A percentile compares a stretch with the other conserved stretches of the same genome.
Conservation (phyloP, 2,329 filamentous ascomycete species). For the Colletotrichum sp. region DNA sequence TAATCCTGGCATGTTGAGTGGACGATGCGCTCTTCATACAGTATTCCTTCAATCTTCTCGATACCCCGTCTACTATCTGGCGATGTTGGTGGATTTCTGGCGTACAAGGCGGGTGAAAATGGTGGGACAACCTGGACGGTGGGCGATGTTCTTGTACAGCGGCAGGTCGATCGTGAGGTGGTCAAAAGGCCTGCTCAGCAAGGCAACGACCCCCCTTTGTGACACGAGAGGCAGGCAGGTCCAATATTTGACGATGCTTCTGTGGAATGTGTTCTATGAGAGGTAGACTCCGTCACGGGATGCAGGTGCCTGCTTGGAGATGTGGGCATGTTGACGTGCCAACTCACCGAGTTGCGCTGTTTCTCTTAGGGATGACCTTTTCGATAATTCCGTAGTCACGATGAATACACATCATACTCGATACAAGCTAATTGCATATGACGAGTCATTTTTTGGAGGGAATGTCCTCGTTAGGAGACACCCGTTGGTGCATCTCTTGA, state of each 20-base stretch:
- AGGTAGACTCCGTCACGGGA: not conserved
- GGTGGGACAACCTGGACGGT: not conserved
- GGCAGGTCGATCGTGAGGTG: not conserved
- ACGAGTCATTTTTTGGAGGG: not conserved
- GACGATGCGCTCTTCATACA: not conserved
- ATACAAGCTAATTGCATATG: not conserved
- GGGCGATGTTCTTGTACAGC: constrained; percentile 9
- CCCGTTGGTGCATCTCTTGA: not conserved
- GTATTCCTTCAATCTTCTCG: constrained; percentile 1
- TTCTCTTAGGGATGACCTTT: not conserved
- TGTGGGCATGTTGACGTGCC: not conserved
- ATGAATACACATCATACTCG: not conserved
- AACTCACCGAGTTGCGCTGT: not conserved
- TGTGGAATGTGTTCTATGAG: not conserved
- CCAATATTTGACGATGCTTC: not conserved
- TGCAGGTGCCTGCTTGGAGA: not conserved
- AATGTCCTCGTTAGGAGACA: not conserved
- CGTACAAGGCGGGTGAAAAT: constrained; percentile 6
- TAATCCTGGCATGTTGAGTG: not conserved
- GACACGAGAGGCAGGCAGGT: not conserved
- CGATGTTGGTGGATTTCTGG: constrained; percentile 17
- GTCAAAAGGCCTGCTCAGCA: not conserved
- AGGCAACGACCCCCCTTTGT: not conserved
- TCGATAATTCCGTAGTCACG: not conserved
- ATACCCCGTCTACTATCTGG: constrained; percentile 17